Base-by-base conservation (phyloP, 306 rosid species). In the Fragaria nilgerrensis region DNA sequence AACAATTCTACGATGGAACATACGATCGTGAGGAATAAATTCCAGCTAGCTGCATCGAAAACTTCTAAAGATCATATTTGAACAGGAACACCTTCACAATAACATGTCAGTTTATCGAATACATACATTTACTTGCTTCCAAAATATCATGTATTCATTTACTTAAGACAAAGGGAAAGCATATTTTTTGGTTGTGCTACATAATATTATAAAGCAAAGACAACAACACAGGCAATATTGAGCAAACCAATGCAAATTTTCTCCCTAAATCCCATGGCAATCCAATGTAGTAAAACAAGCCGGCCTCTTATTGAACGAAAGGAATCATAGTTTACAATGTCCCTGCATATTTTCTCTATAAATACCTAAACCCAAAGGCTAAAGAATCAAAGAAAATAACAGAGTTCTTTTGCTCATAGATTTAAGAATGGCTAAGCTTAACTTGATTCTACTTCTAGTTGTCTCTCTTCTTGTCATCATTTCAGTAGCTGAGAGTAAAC, bases 301-400 rank as follows among this genome's bases (percentile, higher is more conserved):
- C 41, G 68, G 68, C 68, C 68, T 58, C 65, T 22, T 10, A 58
- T 58, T 58, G 65, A 58, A 62, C 67, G 67, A 29, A 13, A 14
- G 41, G 68, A 62, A 62, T 62, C 68, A 7, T 14, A 14, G 37
- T 62, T 62, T 62, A 62, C 68, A 62, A 29, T 29, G 68, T 62
- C 20, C 41, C 41, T 29, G 39, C 36, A 27, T 14, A 27, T 6
- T 14, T 32, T 62, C 17, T 32, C 68, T 62, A 29, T 62, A 62
- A 29, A 58, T 58, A 58, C 10, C 20, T 15, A 27, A 62, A 5
- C 41, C 41, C 41, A 62, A 62, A 15, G 20, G 19, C 67, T 27
- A 5, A 25, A 25, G 10, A 27, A 29, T 15, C 67, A 62, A 62
- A 29, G 37, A 62, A 27, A 5, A 2, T 4, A 6, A 37, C 0